Conservation (phyloP, 305 asterid species). For the Fraxinus platypoda region DNA sequence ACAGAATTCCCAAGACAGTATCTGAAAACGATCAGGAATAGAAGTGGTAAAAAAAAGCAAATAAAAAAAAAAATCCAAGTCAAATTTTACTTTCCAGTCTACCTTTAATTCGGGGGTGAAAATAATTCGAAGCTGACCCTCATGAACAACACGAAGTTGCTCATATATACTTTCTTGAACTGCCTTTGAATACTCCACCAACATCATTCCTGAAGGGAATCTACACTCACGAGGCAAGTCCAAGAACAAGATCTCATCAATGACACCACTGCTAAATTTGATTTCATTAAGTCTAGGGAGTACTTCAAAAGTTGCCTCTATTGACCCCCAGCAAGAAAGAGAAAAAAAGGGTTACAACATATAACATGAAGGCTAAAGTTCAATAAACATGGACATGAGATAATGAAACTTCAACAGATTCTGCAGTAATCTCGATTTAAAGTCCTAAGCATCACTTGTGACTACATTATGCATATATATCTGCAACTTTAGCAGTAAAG, state of each 20-base stretch:
- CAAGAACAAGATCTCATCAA: slow-evolving; percentile 83
- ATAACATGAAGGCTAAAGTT: background rate
- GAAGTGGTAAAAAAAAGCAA: slow-evolving; percentile 17
- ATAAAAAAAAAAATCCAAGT: background rate
- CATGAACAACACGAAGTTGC: slow-evolving; percentile 92
- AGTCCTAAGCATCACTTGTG: background rate
- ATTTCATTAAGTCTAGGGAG: slow-evolving; percentile 92
- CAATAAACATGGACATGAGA: background rate
- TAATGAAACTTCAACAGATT: background rate
- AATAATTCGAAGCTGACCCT: slow-evolving; percentile 86
- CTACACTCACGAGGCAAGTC: slow-evolving; percentile 89
- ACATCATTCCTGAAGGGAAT: slow-evolving; percentile 83
- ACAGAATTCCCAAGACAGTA: slow-evolving; percentile 94
- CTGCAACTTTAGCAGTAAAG: background rate
- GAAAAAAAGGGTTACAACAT: background rate
- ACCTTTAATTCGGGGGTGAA: slow-evolving; percentile 93
- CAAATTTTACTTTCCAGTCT: background rate
- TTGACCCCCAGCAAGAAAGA: slow-evolving; percentile 23
- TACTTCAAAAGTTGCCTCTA: slow-evolving; percentile 97
- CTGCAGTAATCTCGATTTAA: background rate
- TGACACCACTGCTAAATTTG: slow-evolving; percentile 84
- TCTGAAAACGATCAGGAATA: slow-evolving; percentile 38
- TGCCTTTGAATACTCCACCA: slow-evolving; percentile 85
- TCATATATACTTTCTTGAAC: slow-evolving; percentile 91
- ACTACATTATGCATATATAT: background rate